Base-by-base conservation (phyloP, 306 rosid species). In the Citrullus mucosospermus region DNA sequence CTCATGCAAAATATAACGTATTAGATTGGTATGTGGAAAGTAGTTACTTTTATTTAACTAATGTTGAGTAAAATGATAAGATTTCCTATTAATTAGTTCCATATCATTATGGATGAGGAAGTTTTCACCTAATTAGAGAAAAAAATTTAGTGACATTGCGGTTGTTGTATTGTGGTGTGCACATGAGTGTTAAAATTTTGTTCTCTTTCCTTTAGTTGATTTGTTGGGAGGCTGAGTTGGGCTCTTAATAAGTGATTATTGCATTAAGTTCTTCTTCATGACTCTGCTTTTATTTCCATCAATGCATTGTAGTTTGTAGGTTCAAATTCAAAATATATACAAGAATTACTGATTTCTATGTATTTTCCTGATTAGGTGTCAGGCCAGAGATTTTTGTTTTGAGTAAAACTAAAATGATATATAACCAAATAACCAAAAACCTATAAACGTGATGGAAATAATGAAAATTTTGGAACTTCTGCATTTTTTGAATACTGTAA, bases 41-140 rank as follows among this genome's bases (percentile, higher is more conserved):
- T 50, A 15, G 38, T 51, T 28, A 22, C 3, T 46, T 46, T 72
- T 48, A 6, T 46, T 72, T 25, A 44, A 72, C 38, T 30, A 25
- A 30, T 15, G 51, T 20, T 17, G 61, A 51, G 13, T 14, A 30
- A 72, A 51, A 51, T 28, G 22, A 51, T 73, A 30, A 8, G 25
- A 25, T 18, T 51, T 71, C 39, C 39, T 57, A 84, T 80, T 83
- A 92, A 96, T 87, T 36, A 5, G 6, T 25, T 44, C 46, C 25
- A 74, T 17, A 8, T 54, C 59, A 32, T 74, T 51, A 53, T 30
- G 30, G 63, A 54, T 54, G 9, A 32, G 10, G 12, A 16, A 4
- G 8, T 54, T 73, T 36, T 30, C 7, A 30, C 44, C 55, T 51
- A 30, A 39, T 16, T 51, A 0, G 22, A 72, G 60, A 32, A 32